A percentile compares a stretch with the other conserved stretches of the same genome.
These are phyloP conservation scores for Mallotus repandus DNA, from an alignment of 441 rosid species.

Conservation along the genomic window DNA sequence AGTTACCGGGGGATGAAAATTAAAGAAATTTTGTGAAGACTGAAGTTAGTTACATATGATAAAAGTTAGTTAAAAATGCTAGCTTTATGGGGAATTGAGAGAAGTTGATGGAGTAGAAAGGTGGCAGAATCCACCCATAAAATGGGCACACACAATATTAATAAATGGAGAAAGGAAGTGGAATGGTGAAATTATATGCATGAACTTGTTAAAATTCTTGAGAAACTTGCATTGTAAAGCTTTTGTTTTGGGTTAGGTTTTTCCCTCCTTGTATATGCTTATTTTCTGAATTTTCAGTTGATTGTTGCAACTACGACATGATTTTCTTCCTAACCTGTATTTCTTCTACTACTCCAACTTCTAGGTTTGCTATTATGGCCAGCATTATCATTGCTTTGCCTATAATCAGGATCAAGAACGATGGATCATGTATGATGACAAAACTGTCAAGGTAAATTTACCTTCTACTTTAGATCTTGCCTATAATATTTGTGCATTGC, in stretches of 20 bases:
- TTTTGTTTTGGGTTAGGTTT: neutral
- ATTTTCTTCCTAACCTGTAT: slow-evolving; percentile 6
- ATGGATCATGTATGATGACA: slow-evolving; percentile 98
- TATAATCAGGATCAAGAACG: slow-evolving; percentile 65
- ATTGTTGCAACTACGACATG: neutral
- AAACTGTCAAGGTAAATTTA: slow-evolving; percentile 74
- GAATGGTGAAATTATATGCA: neutral
- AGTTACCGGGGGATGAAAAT: neutral
- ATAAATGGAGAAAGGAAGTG: neutral
- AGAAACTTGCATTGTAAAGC: neutral
- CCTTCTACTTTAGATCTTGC: slow-evolving; percentile 8
- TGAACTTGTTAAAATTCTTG: neutral
- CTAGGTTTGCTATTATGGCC: slow-evolving; percentile 96
- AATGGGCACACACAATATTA: neutral
- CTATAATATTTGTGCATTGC: slow-evolving; percentile 7
- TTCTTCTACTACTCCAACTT: slow-evolving; percentile 21
- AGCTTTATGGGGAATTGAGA: neutral
- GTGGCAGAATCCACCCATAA: neutral
- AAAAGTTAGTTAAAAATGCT: neutral
- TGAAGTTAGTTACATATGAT: neutral
- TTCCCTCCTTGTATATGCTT: neutral
- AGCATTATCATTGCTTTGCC: slow-evolving; percentile 94
- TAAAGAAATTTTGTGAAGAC: neutral
- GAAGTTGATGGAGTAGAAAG: neutral
- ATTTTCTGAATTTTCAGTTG: neutral